These are phyloP conservation scores for Schizosaccharomyces osmophilus DNA, from an alignment of 805 yeast species.

Conservation along the genomic window DNA sequence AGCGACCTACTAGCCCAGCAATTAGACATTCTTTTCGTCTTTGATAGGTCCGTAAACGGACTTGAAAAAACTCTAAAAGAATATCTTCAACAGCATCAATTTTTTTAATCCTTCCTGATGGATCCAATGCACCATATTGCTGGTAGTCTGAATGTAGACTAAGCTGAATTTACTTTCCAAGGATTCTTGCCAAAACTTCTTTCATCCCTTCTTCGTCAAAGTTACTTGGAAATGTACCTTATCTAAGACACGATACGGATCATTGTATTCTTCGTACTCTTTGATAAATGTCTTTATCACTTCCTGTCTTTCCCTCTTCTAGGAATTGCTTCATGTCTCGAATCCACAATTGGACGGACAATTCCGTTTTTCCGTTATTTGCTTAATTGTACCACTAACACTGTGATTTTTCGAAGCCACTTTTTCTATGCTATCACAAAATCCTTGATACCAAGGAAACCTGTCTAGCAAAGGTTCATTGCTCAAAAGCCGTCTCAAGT, in stretches of 20 bases:
- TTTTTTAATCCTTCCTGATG: constrained; percentile 62
- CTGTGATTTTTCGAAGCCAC: constrained; percentile 40
- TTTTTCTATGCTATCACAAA: constrained; percentile 64
- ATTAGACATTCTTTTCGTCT: constrained; percentile 65
- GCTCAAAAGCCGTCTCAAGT: constrained; percentile 43
- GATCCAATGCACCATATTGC: constrained; percentile 94
- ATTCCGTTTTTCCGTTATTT: constrained; percentile 71
- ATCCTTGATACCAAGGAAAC: constrained; percentile 91
- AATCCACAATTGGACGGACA: constrained; percentile 87
- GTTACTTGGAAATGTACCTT: constrained; percentile 51
- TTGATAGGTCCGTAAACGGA: constrained; percentile 75
- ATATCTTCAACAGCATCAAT: constrained; percentile 58
- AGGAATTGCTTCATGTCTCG: constrained; percentile 67
- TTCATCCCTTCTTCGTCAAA: constrained; percentile 56
- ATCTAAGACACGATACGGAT: too few species aligned
- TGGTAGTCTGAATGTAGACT: constrained; percentile 36
- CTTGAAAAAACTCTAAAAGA: constrained; percentile 57
- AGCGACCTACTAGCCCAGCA: constrained; percentile 41
- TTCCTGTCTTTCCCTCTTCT: constrained; percentile 45
- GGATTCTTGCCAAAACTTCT: constrained; percentile 48
- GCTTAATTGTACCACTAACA: constrained; percentile 58
- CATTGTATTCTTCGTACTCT: constrained; percentile 86
- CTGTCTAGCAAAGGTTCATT: constrained; percentile 46
- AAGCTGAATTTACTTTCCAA: constrained; percentile 66
- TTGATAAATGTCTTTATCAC: constrained; percentile 68